Conservation (phyloP, 345 rosid genomes). For the Aethionema arabicum region DNA sequence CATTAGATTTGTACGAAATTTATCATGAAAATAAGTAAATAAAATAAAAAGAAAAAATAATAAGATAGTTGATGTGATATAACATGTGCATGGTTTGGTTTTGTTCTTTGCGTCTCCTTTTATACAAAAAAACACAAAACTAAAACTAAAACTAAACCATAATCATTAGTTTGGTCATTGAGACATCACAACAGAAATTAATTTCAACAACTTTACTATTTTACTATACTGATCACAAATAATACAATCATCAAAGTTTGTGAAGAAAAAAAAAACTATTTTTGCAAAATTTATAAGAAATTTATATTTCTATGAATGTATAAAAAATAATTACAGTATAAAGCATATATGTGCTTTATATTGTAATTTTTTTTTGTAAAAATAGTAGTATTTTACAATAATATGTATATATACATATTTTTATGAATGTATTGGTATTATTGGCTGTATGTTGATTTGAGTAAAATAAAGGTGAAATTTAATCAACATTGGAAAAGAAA, state of each 20-base stretch:
- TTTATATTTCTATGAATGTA: no score
- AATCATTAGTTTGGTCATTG: conserved; percentile 36
- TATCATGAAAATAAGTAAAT: neutral
- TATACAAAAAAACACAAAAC: conserved; percentile 34
- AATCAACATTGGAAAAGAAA: conserved; percentile 27
- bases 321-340: no score
- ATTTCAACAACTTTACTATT: conserved; percentile 27
- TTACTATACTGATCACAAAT: neutral
- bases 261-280: neutral
- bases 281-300: neutral
- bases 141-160: conserved; percentile 10
- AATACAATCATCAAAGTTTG: neutral
- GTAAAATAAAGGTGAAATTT: conserved; percentile 18
- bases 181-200: conserved; percentile 30
- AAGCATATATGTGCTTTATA: no score
- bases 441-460: conserved; percentile 9
- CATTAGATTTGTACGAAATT: conserved; percentile 14
- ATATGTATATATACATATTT: no score
- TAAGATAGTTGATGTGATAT: conserved; percentile 16
- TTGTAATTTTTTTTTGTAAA: no score
- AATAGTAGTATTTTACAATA: no score
- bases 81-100: conserved; percentile 40
- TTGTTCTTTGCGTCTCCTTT: conserved; percentile 38
- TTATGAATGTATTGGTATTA: neutral
- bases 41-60: neutral